phyloP scores from a whole-genome alignment of 2,329 filamentous ascomycete species.

The Dactylellina cionopaga region DNA sequence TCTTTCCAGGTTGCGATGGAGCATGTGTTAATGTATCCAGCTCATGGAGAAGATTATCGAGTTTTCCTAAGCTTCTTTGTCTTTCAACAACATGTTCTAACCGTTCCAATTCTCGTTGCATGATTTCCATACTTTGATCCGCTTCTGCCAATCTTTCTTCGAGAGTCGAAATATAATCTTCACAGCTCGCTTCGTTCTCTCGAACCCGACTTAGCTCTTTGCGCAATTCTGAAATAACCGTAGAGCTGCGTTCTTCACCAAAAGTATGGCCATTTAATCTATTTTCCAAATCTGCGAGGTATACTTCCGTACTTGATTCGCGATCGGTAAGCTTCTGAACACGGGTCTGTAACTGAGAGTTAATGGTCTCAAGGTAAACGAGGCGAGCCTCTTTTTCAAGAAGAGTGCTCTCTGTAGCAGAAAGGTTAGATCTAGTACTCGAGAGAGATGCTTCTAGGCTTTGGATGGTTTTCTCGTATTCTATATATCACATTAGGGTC shows the following conservation, averaged over 20 bases:
- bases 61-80: slow-evolving; percentile 90
- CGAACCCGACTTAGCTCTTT: slow-evolving; percentile 89
- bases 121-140: slow-evolving; percentile 93
- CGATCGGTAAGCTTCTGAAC: slow-evolving; percentile 94
- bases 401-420: slow-evolving; percentile 83
- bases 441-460: slow-evolving; percentile 89
- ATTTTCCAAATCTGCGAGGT: slow-evolving; percentile 88
- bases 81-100: slow-evolving; percentile 95
- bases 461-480: slow-evolving; percentile 99
- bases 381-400: slow-evolving; percentile 94
- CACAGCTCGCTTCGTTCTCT: slow-evolving; percentile 87
- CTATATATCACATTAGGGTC: slow-evolving; percentile 60
- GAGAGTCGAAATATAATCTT: slow-evolving; percentile 96
- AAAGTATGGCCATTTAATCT: slow-evolving; percentile 90
- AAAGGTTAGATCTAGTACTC: slow-evolving; percentile 83
- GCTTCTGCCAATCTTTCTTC: slow-evolving; percentile 95
- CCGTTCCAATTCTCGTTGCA: slow-evolving; percentile 95
- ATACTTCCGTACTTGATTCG: slow-evolving; percentile 89
- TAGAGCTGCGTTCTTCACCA: slow-evolving; percentile 90
- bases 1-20: slow-evolving; percentile 61
- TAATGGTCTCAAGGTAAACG: slow-evolving; percentile 91
- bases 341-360: slow-evolving; percentile 85
- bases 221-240: slow-evolving; percentile 83
- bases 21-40: slow-evolving; percentile 77
- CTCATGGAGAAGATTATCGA: slow-evolving; percentile 91